Evolutionary conservation across 371 early-diverging fungal species (phyloP).

Genomic region (Mortierella sp.): DNA sequence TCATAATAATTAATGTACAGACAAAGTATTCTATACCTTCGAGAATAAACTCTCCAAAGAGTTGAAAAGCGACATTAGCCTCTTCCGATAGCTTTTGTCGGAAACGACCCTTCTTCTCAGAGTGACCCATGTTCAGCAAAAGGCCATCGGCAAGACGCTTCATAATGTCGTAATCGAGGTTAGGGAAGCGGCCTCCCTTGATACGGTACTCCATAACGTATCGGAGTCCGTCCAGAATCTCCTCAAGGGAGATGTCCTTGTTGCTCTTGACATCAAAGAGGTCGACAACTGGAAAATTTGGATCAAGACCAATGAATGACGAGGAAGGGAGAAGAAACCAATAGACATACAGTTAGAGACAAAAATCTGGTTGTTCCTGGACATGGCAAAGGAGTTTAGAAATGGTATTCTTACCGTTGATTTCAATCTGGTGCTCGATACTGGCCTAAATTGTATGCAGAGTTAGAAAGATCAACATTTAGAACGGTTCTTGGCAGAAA

Average conservation of each 20-base stretch:
- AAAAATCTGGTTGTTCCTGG: too few relatives aligned
- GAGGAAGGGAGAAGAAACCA: neutral
- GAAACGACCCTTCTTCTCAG: constrained; percentile 72
- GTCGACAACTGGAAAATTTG: constrained; percentile 64
- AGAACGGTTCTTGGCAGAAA: neutral
- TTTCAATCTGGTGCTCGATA: constrained; percentile 57
- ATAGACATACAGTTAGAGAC: neutral
- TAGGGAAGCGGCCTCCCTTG: constrained; percentile 84
- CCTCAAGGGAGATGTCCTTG: constrained; percentile 82
- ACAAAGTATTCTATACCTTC: constrained; percentile 64
- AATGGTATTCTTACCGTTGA: constrained; percentile 37
- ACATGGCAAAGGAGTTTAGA: neutral
- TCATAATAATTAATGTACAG: neutral
- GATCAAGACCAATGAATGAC: neutral
- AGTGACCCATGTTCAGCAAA: constrained; percentile 79
- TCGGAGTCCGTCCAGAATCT: constrained; percentile 89
- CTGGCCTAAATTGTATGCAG: constrained; percentile 30
- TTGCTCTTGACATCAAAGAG: constrained; percentile 77
- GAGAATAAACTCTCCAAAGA: constrained; percentile 95
- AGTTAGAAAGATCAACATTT: neutral
- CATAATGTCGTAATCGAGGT: constrained; percentile 88
- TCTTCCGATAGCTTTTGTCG: constrained; percentile 76
- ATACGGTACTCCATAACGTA: constrained; percentile 96
- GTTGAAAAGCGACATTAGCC: constrained; percentile 87
- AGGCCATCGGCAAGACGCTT: constrained; percentile 87